phyloP scores from a whole-genome alignment of 108 stramenopile species.

The Cyclotella cryptica region DNA sequence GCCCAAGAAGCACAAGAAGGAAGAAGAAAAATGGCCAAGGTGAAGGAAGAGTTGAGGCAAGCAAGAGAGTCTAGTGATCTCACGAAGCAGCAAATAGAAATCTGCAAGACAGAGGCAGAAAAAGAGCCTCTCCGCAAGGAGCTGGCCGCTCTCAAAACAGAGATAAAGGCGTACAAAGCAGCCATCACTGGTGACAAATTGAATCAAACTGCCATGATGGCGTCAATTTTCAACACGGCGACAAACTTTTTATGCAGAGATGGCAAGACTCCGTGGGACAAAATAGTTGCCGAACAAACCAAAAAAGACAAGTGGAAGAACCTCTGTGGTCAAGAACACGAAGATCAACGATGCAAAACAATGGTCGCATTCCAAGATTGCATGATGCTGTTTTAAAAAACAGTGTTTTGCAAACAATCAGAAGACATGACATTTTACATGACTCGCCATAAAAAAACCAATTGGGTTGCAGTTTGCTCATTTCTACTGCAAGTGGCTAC shows the following conservation, averaged over 20 bases:
- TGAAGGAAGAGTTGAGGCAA: background rate
- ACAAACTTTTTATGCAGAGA: background rate
- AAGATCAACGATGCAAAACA: background rate
- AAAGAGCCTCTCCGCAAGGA: too few species aligned
- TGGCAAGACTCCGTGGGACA: constrained; percentile 5
- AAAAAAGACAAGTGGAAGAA: background rate
- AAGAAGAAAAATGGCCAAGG: background rate
- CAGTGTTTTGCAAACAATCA: background rate
- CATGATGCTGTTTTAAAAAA: background rate
- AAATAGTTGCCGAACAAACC: background rate
- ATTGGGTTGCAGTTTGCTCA: background rate
- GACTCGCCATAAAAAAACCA: background rate
- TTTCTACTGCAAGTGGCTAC: background rate
- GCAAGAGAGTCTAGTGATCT: background rate
- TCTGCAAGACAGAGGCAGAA: background rate
- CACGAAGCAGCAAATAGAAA: background rate
- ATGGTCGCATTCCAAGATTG: background rate
- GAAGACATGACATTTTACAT: background rate
- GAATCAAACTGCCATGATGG: background rate
- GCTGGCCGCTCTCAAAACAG: too few species aligned
- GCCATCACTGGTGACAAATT: too few species aligned
- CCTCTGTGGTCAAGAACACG: background rate
- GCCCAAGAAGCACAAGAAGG: background rate
- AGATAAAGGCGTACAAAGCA: too few species aligned
- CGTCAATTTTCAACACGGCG: background rate